Evolutionary conservation across 2,329 filamentous ascomycete species (phyloP).

Genomic region (Ascochyta fabae): DNA sequence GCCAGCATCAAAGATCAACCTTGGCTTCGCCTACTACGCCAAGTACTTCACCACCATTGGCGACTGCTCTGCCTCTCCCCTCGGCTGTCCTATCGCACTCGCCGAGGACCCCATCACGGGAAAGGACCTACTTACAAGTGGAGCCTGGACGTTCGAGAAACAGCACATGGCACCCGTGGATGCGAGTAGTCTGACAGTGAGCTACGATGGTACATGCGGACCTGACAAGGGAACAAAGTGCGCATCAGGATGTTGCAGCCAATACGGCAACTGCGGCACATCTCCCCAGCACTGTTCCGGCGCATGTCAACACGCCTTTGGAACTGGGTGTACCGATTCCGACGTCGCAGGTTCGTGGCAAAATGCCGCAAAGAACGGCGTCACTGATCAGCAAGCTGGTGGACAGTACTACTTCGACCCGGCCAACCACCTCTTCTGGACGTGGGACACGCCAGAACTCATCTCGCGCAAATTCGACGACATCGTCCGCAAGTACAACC

Average conservation of each 20-base stretch:
- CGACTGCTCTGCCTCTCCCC: conserved; percentile 54
- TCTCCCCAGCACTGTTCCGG: conserved; percentile 38
- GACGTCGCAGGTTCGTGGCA: conserved; percentile 65
- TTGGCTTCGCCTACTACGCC: conserved; percentile 73
- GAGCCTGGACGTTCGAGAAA: conserved; percentile 60
- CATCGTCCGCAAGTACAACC: conserved; percentile 61
- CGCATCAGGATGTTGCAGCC: conserved; percentile 39
- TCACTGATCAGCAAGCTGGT: conserved; percentile 64
- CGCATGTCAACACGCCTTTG: conserved; percentile 42
- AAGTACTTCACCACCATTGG: conserved; percentile 67
- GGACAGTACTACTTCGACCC: conserved; percentile 74
- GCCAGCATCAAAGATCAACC: conserved; percentile 62
- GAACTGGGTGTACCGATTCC: conserved; percentile 53
- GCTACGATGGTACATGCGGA: conserved; percentile 42
- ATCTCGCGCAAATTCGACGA: conserved; percentile 68
- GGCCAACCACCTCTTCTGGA: conserved; percentile 70
- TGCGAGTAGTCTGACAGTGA: conserved; percentile 16
- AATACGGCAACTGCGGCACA: conserved; percentile 44
- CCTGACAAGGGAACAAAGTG: conserved; percentile 37
- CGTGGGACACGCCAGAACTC: conserved; percentile 69
- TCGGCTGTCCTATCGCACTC: conserved; percentile 65
- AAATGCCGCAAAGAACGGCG: conserved; percentile 60
- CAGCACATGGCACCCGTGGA: conserved; percentile 34
- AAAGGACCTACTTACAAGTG: conserved; percentile 63
- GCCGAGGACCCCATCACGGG: conserved; percentile 68